Percentiles rank a stretch among this genome's conserved stretches.
phyloP scores from a whole-genome alignment of 805 yeast species.

The Brettanomyces naardenensis region DNA sequence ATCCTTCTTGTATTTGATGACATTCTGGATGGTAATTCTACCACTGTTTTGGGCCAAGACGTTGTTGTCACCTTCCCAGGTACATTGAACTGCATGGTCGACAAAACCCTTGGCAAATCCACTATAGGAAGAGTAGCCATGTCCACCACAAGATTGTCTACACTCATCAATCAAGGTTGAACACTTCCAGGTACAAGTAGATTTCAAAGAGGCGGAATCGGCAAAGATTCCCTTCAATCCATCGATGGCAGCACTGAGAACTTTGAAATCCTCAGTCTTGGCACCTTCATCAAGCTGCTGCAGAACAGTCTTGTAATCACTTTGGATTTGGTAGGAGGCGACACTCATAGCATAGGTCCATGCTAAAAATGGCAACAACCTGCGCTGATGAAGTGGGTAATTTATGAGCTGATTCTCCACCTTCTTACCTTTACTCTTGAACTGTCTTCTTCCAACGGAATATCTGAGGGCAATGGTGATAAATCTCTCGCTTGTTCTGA shows the following conservation, averaged over 20 bases:
- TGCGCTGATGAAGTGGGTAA: conserved; percentile 83
- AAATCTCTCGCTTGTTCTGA: conserved; percentile 70
- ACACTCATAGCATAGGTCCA: conserved; percentile 69
- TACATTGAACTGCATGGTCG: conserved; percentile 97
- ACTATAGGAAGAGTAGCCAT: conserved; percentile 88
- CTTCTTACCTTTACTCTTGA: conserved; percentile 40
- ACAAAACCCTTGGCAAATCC: conserved; percentile 83
- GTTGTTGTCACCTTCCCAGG: conserved; percentile 97
- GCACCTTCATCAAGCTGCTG: conserved; percentile 47
- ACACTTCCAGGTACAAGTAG: conserved; percentile 83
- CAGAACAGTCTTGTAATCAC: conserved; percentile 42
- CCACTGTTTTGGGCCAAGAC: conserved; percentile 81
- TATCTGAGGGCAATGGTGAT: conserved; percentile 81
- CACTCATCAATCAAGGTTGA: conserved; percentile 78
- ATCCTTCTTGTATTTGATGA: conserved; percentile 27
- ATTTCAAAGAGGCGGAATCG: conserved; percentile 81
- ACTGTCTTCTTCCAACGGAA: conserved; percentile 86
- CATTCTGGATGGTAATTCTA: conserved; percentile 56
- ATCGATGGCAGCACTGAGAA: conserved; percentile 39
- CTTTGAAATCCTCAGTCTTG: conserved; percentile 37
- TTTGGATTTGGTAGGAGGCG: conserved; percentile 55
- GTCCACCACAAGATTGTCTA: conserved; percentile 94
- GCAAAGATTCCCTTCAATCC: conserved; percentile 73
- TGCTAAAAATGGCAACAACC: conserved; percentile 80
- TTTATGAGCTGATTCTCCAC: conserved; percentile 68